Percentiles rank a stretch among this genome's conserved stretches.
phyloP scores from a whole-genome alignment of 495 filamentous ascomycete genomes.

The Neohortaea acidophila region DNA sequence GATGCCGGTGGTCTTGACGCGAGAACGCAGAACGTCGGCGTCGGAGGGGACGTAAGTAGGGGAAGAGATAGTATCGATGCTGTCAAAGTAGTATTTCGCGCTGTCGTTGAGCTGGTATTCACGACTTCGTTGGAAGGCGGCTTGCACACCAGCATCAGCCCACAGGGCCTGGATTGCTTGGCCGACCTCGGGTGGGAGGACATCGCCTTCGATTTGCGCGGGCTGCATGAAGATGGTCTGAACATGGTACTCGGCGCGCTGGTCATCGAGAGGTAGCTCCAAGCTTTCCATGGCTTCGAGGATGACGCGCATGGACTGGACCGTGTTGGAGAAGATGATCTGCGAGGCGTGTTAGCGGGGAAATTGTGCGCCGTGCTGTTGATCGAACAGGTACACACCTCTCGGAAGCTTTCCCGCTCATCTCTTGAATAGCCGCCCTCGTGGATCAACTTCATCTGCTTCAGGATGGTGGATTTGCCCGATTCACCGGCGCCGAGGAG shows the following conservation, averaged over 20 bases:
- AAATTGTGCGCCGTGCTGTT: too few species aligned
- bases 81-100: conserved; percentile 97
- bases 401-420: conserved; percentile 57
- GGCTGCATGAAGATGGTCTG: conserved; percentile 32
- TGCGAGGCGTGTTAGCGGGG: conserved; percentile 26
- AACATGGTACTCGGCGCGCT: conserved; percentile 65
- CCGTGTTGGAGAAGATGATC: conserved; percentile 85
- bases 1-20: conserved; percentile 98
- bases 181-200: conserved; percentile 84
- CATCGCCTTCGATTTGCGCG: conserved; percentile 53
- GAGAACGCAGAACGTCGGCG: conserved; percentile 91
- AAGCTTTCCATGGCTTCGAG: conserved; percentile 92
- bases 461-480: conserved; percentile 96
- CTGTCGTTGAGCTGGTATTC: conserved; percentile 99
- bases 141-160: conserved; percentile 88
- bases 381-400: conserved; percentile 17
- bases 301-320: conserved; percentile 45
- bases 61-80: conserved; percentile 78
- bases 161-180: conserved; percentile 84
- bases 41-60: conserved; percentile 93
- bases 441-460: conserved; percentile 95
- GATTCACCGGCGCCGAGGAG: conserved; percentile 98
- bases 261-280: conserved; percentile 76
- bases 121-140: conserved; percentile 78
- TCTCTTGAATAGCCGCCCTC: conserved; percentile 66